These are phyloP conservation scores for Thalassiosira livingstoniorum DNA, from an alignment of 352 stramenopile species.

Conservation along the genomic window DNA sequence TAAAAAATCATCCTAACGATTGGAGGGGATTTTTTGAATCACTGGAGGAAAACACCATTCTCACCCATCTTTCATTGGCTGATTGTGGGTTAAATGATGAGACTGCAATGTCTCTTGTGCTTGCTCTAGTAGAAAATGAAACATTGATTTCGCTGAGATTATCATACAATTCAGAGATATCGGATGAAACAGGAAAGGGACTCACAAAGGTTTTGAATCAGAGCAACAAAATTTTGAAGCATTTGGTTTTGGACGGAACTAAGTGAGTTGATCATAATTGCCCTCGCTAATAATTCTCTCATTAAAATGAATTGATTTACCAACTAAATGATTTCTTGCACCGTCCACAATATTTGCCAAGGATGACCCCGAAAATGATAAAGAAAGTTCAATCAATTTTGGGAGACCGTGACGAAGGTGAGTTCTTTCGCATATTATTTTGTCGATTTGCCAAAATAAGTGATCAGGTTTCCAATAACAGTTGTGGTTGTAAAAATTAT, in stretches of 20 bases:
- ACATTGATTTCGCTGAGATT: slow-evolving; percentile 42
- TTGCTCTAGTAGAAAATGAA: slow-evolving; percentile 64
- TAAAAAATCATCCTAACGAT: slow-evolving; percentile 23
- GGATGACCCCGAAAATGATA: not conserved
- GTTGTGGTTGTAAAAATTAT: too few relatives aligned
- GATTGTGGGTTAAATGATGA: slow-evolving; percentile 47
- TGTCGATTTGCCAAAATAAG: too few relatives aligned
- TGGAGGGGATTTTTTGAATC: slow-evolving; percentile 53
- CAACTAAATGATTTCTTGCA: not conserved
- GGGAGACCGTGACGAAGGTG: slow-evolving; percentile 44
- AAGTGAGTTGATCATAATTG: not conserved
- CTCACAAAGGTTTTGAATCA: slow-evolving; percentile 56
- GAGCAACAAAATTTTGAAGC: slow-evolving; percentile 43
- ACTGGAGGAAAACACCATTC: slow-evolving; percentile 45
- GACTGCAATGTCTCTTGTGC: slow-evolving; percentile 13
- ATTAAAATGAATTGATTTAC: not conserved
- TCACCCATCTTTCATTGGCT: slow-evolving; percentile 52
- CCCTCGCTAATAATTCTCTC: not conserved
- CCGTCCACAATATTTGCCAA: not conserved
- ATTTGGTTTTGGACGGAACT: slow-evolving; percentile 30
- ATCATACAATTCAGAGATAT: slow-evolving; percentile 35
- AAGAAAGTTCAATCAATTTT: slow-evolving; percentile 45
- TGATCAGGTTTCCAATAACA: too few relatives aligned
- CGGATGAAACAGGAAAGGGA: slow-evolving; percentile 29
- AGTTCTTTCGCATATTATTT: too few relatives aligned